Evolutionary conservation across 768 basidiomycete species (phyloP).

Genomic region (Xerocomus potaroensis): DNA sequence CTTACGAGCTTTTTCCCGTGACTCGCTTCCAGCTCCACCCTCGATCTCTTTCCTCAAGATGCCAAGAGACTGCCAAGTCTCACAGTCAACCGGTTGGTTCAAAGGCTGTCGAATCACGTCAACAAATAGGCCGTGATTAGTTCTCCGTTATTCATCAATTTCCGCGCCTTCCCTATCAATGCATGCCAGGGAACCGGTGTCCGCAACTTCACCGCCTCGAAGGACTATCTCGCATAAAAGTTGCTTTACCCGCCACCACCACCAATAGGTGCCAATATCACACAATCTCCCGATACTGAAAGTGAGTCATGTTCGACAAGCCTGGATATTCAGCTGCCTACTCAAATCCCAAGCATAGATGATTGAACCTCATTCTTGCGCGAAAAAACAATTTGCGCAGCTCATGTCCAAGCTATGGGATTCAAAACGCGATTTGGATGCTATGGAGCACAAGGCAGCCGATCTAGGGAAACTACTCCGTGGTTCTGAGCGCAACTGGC

Average conservation of each 20-base stretch:
- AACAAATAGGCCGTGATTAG: neutral
- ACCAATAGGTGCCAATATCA: neutral
- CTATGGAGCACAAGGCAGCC: conserved; percentile 18
- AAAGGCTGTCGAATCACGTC: too few relatives aligned
- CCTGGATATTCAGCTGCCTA: neutral
- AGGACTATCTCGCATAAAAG: conserved; percentile 12
- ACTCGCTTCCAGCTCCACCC: too few relatives aligned
- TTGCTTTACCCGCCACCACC: too few relatives aligned
- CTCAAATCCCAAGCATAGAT: conserved; percentile 4
- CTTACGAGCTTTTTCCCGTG: neutral
- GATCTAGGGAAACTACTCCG: conserved; percentile 9
- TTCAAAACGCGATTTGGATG: conserved; percentile 14
- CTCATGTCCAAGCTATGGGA: conserved; percentile 21
- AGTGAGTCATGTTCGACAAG: conserved; percentile 9
- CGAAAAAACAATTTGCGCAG: conserved; percentile 12
- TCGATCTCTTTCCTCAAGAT: neutral
- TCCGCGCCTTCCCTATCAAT: conserved; percentile 4
- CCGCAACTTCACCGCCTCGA: conserved; percentile 6
- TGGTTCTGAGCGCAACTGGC: neutral
- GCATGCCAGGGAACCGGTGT: neutral
- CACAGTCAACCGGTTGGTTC: neutral
- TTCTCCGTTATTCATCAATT: conserved; percentile 2
- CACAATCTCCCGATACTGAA: neutral
- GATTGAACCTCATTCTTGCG: conserved; percentile 3
- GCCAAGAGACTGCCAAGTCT: neutral